phyloP scores from a whole-genome alignment of 345 rosid species.

The Dimocarpus longan region DNA sequence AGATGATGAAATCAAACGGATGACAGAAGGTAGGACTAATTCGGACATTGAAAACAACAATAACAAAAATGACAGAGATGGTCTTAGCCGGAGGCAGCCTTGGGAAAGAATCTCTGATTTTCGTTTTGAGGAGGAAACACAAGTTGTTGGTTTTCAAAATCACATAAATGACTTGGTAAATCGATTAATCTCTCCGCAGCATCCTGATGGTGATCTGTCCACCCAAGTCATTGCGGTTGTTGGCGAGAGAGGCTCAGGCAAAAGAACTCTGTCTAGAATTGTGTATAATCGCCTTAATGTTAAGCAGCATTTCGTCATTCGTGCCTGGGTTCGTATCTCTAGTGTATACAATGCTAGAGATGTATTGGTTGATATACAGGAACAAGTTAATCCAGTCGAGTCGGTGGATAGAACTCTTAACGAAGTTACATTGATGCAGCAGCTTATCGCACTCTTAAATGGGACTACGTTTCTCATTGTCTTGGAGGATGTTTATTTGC shows the following conservation, averaged over 20 bases:
- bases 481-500: neutral
- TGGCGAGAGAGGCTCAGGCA: slow-evolving; percentile 38
- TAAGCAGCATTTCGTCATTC: slow-evolving; percentile 20
- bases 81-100: neutral
- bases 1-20: neutral
- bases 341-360: slow-evolving; percentile 14
- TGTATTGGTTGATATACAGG: slow-evolving; percentile 18
- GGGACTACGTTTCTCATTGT: slow-evolving; percentile 27
- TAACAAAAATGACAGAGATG: neutral
- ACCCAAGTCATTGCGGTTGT: slow-evolving; percentile 25
- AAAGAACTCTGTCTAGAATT: slow-evolving; percentile 27
- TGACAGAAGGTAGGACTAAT: neutral
- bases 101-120: neutral
- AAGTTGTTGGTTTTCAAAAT: slow-evolving; percentile 12
- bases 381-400: slow-evolving; percentile 16
- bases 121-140: slow-evolving; percentile 5
- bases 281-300: slow-evolving; percentile 16
- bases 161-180: neutral
- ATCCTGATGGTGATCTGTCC: neutral
- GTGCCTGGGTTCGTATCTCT: slow-evolving; percentile 33
- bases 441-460: slow-evolving; percentile 13
- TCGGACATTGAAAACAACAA: neutral
- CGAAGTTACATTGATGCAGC: neutral
- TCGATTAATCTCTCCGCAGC: neutral
- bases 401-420: slow-evolving; percentile 9